Conservation (phyloP, 2,329 filamentous ascomycete species). For the Aspergillus floridensis region DNA sequence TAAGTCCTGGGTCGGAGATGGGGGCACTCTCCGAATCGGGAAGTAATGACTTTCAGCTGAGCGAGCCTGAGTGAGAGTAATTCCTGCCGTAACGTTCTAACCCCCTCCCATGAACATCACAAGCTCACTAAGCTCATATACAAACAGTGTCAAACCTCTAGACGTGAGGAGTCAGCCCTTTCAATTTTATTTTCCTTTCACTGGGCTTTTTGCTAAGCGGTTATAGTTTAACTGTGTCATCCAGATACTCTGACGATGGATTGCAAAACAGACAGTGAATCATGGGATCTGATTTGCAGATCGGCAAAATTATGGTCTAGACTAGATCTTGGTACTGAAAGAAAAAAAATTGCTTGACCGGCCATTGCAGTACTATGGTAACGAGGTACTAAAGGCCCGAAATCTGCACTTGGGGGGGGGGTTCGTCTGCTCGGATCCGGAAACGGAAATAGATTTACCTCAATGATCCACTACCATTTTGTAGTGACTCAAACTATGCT, state of each 20-base stretch:
- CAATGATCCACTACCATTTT: not conserved
- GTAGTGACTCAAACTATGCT: not conserved
- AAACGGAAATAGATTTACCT: not conserved
- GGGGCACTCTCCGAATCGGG: not conserved
- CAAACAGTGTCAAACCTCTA: not conserved
- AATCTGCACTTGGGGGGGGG: not conserved
- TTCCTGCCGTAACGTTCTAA: not conserved
- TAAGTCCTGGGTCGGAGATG: not conserved
- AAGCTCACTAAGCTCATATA: not conserved
- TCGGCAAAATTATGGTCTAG: not conserved
- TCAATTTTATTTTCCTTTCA: too few relatives aligned
- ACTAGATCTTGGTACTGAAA: not conserved
- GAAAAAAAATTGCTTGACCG: not conserved
- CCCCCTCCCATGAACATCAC: not conserved
- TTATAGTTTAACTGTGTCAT: not conserved
- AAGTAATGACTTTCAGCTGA: not conserved
- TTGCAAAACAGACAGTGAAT: not conserved
- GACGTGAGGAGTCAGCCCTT: not conserved
- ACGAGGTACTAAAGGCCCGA: not conserved
- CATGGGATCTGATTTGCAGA: not conserved
- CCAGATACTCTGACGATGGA: not conserved
- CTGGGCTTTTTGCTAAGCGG: not conserved
- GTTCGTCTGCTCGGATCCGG: not conserved
- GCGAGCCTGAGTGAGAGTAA: not conserved
- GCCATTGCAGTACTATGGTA: not conserved